Evolutionary conservation across 805 yeast species (phyloP), one percentile per base, ranked within the genome.

Genomic region (Ogataea pilisensis): DNA sequence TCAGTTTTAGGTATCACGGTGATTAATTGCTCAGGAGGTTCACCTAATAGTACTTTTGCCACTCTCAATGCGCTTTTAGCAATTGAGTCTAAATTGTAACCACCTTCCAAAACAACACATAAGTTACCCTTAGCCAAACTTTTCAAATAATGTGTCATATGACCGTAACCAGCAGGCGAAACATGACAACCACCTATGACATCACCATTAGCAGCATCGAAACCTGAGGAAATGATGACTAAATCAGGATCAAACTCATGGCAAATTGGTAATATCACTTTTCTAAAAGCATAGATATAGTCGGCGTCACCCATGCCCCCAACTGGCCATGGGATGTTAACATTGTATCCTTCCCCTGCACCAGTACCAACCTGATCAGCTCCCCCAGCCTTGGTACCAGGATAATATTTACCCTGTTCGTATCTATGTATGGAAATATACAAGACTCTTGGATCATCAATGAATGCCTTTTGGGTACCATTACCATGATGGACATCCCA

Each of bases 401-500:
- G 99, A 58, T 93, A 93, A 58, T 87, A 93, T 51, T 78, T 79
- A 0, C 95, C 98, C 48, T 83, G 78, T 55, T 93, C 98, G 59
- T 85, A 91, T 48, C 99, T 76, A 64, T 93, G 99, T 24, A 91
- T 65, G 0, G 98, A 90, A 34, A 93, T 79, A 63, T 93, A 93
- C 27, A 93, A 70, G 8, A 93, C 97, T 41, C 95, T 70, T 21
- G 95, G 95, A 58, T 93, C 96, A 48, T 86, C 76, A 50, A 78
- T 78, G 53, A 93, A 93, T 2, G 95, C 88, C 59, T 85, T 83
- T 63, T 93, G 99, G 1, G 99, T 93, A 30, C 99, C 99, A 62
- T 93, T 93, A 20, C 99, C 99, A 62, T 93, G 99, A 64, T 93
- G 99, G 35, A 93, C 89, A 63, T 93, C 99, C 99, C 99, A 93